Percentiles rank a stretch among this genome's conserved stretches.
These are phyloP conservation scores for Neodidymelliopsis sp. DNA, from an alignment of 2,329 filamentous ascomycete genomes.

Conservation along the genomic window DNA sequence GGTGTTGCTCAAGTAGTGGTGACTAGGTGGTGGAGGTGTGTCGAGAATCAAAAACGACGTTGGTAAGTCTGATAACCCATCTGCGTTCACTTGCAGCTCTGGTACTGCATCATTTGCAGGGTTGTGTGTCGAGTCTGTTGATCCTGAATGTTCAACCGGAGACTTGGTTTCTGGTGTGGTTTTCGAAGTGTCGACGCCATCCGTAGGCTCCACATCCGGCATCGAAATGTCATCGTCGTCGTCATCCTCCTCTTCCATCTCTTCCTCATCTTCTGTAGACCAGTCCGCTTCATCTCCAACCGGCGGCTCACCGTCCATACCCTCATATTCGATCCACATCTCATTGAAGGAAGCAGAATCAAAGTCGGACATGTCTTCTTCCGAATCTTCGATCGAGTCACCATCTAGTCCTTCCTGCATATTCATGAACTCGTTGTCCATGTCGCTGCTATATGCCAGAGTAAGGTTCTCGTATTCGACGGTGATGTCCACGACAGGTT, in stretches of 20 bases:
- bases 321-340: constrained; percentile 51
- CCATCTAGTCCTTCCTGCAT: constrained; percentile 36
- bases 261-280: constrained; percentile 49
- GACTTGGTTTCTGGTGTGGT: constrained; percentile 45
- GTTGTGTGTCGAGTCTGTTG: constrained; percentile 12
- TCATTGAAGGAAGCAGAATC: constrained; percentile 46
- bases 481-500: constrained; percentile 58
- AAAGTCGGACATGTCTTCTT: constrained; percentile 43
- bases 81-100: constrained; percentile 17
- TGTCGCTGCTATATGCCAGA: constrained; percentile 56
- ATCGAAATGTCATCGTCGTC: constrained; percentile 42
- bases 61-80: constrained; percentile 14
- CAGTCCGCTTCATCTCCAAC: constrained; percentile 46
- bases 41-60: constrained; percentile 49
- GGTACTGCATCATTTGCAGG: constrained; percentile 5
- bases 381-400: constrained; percentile 42
- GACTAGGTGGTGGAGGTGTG: constrained; percentile 40
- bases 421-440: constrained; percentile 43
- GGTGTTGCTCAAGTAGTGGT: constrained; percentile 49
- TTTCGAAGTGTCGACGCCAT: constrained; percentile 42
- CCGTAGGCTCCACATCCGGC: constrained; percentile 32
- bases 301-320: constrained; percentile 42
- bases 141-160: constrained; percentile 30
- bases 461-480: constrained; percentile 58
- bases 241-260: constrained; percentile 42